phyloP scores from a whole-genome alignment of 768 basidiomycete genomes.

The Naganishia vaughanmartiniae region DNA sequence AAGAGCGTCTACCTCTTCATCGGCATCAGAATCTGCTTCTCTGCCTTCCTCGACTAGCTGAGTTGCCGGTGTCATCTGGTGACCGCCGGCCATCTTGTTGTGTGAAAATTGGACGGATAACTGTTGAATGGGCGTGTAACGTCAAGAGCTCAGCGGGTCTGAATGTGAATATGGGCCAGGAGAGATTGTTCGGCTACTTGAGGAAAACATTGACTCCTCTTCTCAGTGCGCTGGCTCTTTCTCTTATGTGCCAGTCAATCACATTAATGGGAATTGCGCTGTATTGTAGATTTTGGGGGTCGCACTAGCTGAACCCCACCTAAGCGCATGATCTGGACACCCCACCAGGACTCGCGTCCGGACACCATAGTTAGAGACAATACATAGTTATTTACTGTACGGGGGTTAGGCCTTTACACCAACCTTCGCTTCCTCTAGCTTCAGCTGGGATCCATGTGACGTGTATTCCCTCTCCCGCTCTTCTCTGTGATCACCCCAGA shows the following conservation, averaged over 20 bases:
- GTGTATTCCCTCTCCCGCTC: no score
- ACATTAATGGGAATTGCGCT: not conserved
- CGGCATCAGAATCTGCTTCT: not conserved
- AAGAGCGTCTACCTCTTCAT: not conserved
- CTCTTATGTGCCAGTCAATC: not conserved
- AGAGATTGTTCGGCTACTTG: not conserved
- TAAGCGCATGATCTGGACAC: not conserved
- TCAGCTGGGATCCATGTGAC: no score
- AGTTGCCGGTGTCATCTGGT: not conserved
- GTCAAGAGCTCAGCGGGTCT: not conserved
- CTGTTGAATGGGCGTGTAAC: no score
- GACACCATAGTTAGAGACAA: not conserved
- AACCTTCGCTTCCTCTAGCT: no score
- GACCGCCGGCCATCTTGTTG: not conserved
- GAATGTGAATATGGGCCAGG: not conserved
- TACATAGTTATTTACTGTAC: no score
- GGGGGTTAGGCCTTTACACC: no score
- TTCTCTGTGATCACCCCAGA: no score
- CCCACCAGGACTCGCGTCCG: not conserved
- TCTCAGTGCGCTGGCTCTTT: not conserved
- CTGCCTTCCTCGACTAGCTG: not conserved
- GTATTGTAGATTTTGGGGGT: not conserved
- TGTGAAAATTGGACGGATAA: no score
- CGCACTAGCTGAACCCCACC: not conserved
- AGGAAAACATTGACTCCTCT: not conserved